Conservation (phyloP, 163 green algal species). For the Scenedesmus sp. region DNA sequence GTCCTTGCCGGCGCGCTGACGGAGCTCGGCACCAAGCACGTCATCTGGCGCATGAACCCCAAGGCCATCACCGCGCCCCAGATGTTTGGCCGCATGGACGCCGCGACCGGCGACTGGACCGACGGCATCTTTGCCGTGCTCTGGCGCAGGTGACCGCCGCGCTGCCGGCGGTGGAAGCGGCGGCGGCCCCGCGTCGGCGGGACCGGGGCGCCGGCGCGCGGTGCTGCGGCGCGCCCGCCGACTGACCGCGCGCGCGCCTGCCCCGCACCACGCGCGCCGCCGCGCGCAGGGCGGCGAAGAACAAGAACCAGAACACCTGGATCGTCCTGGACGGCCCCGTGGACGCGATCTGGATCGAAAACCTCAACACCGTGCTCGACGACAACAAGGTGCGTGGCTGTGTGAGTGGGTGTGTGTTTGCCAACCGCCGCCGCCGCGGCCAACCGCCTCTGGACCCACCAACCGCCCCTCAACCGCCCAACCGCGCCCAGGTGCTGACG, state of each 20-base stretch:
- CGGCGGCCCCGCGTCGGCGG: too few species aligned
- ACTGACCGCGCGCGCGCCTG: too few species aligned
- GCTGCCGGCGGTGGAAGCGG: too few species aligned
- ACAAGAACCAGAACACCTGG: constrained; percentile 95
- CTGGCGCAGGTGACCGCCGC: constrained; percentile 65
- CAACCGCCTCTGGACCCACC: too few species aligned
- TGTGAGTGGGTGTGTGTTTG: too few species aligned
- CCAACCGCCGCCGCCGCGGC: constrained; percentile 1
- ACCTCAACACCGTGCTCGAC: constrained; percentile 94
- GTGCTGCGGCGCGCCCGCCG: too few species aligned
- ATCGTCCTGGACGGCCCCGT: constrained; percentile 97
- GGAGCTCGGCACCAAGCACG: constrained; percentile 87
- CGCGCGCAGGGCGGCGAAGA: constrained; percentile 82
- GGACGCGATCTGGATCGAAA: constrained; percentile 99
- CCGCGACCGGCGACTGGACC: constrained; percentile 89
- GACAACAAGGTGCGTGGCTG: constrained; percentile 72
- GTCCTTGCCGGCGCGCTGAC: constrained; percentile 88
- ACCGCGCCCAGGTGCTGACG: constrained; percentile 91
- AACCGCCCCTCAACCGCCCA: too few species aligned
- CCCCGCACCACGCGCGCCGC: too few species aligned
- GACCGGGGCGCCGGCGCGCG: too few species aligned
- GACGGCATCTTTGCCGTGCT: constrained; percentile 90
- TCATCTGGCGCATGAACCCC: constrained; percentile 94
- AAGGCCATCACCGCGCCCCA: constrained; percentile 94
- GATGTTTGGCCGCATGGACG: constrained; percentile 88